A percentile compares a stretch with the other conserved stretches of the same genome.
Evolutionary conservation across 345 rosid species (phyloP).

Genomic region (Heritiera littoralis): DNA sequence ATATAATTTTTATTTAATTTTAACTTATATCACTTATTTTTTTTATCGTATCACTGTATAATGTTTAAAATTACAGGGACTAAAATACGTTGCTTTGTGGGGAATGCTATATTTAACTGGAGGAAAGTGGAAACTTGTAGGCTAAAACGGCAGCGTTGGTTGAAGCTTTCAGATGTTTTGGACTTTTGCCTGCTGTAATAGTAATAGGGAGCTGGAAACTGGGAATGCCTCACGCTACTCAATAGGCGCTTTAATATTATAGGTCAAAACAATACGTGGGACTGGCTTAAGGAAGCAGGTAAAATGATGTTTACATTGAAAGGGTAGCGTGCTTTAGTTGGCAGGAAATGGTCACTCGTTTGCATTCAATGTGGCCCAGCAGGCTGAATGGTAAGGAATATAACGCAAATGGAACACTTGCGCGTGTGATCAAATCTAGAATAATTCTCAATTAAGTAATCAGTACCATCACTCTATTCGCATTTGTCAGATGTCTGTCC

Average conservation of each 20-base stretch:
- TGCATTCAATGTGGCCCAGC: neutral
- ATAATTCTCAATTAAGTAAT: neutral
- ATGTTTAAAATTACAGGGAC: no score
- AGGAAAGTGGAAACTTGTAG: neutral
- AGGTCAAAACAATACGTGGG: neutral
- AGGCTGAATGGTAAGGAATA: constrained; percentile 3
- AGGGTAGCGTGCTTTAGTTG: constrained; percentile 8
- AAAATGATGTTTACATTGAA: neutral
- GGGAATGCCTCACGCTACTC: neutral
- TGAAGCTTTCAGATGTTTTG: neutral
- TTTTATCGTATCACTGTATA: no score
- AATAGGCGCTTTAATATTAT: no score
- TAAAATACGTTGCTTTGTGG: no score
- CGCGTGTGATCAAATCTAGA: neutral
- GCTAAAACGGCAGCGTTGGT: neutral
- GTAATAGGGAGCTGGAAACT: constrained; percentile 7
- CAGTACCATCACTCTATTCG: neutral
- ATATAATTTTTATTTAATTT: no score
- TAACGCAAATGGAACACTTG: neutral
- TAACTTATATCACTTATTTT: no score
- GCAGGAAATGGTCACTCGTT: constrained; percentile 5
- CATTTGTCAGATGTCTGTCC: neutral
- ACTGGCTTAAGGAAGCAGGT: neutral
- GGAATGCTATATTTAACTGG: no score
- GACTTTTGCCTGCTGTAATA: neutral